These are phyloP conservation scores for Fraxinus quadrangulata DNA, from an alignment of 257 asterid genomes.

Conservation along the genomic window DNA sequence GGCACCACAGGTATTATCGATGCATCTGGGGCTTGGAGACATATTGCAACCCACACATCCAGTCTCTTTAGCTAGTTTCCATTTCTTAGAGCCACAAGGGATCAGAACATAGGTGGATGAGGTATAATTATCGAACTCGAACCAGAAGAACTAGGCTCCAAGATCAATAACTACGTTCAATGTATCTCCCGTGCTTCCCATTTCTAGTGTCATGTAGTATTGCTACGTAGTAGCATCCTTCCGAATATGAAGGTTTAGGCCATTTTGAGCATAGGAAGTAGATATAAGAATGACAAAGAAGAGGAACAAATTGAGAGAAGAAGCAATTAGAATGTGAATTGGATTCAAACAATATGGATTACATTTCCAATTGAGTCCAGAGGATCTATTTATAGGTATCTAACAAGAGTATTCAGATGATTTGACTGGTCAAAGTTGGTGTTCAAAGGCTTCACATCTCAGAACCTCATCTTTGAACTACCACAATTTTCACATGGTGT, in stretches of 20 bases:
- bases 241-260: constrained; percentile 30
- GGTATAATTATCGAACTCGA: constrained; percentile 37
- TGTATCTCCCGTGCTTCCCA: constrained; percentile 41
- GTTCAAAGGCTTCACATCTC: neutral
- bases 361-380: neutral
- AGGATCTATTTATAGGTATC: constrained; percentile 14
- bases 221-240: constrained; percentile 42
- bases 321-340: constrained; percentile 27
- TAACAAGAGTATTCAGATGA: constrained; percentile 7
- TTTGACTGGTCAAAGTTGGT: constrained; percentile 15
- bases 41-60: constrained; percentile 39
- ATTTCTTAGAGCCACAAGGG: constrained; percentile 35
- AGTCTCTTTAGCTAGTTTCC: constrained; percentile 20
- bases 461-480: neutral
- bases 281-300: constrained; percentile 19
- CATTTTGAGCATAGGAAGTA: constrained; percentile 28
- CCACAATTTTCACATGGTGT: too few relatives aligned
- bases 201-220: constrained; percentile 37
- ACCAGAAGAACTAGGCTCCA: constrained; percentile 42
- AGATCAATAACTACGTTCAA: constrained; percentile 43
- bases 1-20: constrained; percentile 41
- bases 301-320: neutral
- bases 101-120: constrained; percentile 40
- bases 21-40: constrained; percentile 48
- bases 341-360: neutral